Evolutionary conservation across 805 yeast species (phyloP).

Genomic region (Spathaspora hagerdaliae): DNA sequence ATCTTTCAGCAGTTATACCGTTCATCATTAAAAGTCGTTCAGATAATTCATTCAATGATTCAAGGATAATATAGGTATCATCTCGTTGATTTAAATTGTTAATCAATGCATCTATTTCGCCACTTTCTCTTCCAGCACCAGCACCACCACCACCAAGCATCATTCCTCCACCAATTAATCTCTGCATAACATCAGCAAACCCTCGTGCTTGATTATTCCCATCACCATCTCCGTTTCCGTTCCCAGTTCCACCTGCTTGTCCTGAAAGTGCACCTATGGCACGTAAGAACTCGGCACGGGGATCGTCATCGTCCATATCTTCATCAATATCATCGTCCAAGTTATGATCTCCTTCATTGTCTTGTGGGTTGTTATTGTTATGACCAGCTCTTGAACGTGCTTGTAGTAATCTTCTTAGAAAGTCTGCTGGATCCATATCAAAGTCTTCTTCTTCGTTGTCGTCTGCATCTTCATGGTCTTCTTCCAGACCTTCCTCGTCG

Average conservation of each 20-base stretch:
- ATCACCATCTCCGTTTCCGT: neutral
- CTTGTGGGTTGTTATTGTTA: neutral
- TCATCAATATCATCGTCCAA: constrained; percentile 15
- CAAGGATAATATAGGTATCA: constrained; percentile 60
- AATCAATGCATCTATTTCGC: constrained; percentile 32
- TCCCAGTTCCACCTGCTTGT: constrained; percentile 12
- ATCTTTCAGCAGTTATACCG: constrained; percentile 55
- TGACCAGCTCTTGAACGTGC: neutral
- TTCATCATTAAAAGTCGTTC: constrained; percentile 68
- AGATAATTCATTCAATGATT: constrained; percentile 61
- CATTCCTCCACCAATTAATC: constrained; percentile 28
- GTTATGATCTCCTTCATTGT: constrained; percentile 9
- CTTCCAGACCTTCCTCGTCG: constrained; percentile 7
- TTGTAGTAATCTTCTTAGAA: constrained; percentile 17
- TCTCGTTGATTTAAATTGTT: constrained; percentile 40
- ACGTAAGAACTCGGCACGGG: constrained; percentile 21
- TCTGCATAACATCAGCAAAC: constrained; percentile 30
- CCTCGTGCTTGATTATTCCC: constrained; percentile 9
- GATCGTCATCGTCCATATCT: constrained; percentile 15
- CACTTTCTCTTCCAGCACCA: constrained; percentile 12
- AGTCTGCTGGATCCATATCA: constrained; percentile 16
- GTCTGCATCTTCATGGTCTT: constrained; percentile 12
- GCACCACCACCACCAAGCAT: constrained; percentile 11
- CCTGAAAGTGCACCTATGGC: constrained; percentile 20
- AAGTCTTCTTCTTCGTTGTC: constrained; percentile 13